These are phyloP conservation scores for Tetradesmus obliquus DNA, from an alignment of 139 green algal genomes.

Conservation along the genomic window DNA sequence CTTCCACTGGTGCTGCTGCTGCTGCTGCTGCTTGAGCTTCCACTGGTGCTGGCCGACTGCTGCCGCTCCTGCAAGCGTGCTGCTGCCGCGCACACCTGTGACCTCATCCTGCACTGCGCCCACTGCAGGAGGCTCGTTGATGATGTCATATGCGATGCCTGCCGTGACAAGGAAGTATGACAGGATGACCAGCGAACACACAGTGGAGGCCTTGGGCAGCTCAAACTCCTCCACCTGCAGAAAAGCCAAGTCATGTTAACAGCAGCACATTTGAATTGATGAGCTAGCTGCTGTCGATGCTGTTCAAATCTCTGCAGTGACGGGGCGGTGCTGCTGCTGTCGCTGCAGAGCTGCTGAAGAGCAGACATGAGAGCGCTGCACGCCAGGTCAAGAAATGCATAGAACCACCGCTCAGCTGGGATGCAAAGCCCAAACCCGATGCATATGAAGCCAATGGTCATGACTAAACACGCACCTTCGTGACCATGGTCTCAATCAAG, in stretches of 20 bases:
- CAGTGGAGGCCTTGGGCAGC: slow-evolving; percentile 15
- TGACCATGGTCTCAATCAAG: neutral
- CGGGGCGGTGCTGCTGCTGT: neutral
- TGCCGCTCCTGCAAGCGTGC: neutral
- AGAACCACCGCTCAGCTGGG: no score
- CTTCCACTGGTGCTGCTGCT: neutral
- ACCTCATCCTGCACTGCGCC: slow-evolving; percentile 45
- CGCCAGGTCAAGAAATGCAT: no score
- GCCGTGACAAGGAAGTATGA: slow-evolving; percentile 68
- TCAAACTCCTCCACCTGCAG: slow-evolving; percentile 45
- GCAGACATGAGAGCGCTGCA: no score
- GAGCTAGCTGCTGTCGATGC: neutral
- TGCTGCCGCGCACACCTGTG: slow-evolving; percentile 47
- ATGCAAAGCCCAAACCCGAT: no score
- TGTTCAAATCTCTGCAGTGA: neutral
- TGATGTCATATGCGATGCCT: slow-evolving; percentile 67
- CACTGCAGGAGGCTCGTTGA: slow-evolving; percentile 64
- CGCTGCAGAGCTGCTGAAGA: neutral
- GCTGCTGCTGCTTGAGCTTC: neutral
- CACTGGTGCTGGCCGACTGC: neutral
- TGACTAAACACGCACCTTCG: neutral
- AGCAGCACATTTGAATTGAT: neutral
- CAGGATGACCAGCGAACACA: slow-evolving; percentile 52
- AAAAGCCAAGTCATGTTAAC: neutral
- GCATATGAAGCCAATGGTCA: neutral